These are phyloP conservation scores for Colletotrichum spaethianum DNA, from an alignment of 2,329 filamentous ascomycete species.

Conservation along the genomic window DNA sequence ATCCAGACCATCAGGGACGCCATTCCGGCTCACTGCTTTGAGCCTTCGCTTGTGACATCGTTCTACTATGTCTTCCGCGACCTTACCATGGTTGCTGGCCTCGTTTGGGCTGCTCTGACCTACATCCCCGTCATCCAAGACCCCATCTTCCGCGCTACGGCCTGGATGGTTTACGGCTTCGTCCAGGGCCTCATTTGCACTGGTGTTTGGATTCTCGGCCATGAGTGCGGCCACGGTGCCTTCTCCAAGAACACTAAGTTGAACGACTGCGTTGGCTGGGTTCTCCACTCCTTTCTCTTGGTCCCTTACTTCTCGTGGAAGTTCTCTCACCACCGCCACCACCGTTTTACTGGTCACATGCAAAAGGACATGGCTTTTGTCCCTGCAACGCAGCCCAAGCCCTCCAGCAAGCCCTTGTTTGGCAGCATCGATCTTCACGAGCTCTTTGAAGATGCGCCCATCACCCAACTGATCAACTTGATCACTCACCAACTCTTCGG, in stretches of 20 bases:
- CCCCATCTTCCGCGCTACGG: slow-evolving; percentile 57
- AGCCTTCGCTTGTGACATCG: slow-evolving; percentile 66
- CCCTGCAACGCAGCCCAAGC: slow-evolving; percentile 60
- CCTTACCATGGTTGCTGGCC: slow-evolving; percentile 61
- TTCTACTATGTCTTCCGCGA: slow-evolving; percentile 71
- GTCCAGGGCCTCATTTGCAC: slow-evolving; percentile 76
- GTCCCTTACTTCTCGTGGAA: slow-evolving; percentile 83
- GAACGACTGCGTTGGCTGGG: slow-evolving; percentile 75
- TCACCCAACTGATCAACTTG: slow-evolving; percentile 67
- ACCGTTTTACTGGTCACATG: slow-evolving; percentile 78
- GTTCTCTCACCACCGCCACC: slow-evolving; percentile 78
- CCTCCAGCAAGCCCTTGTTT: slow-evolving; percentile 51
- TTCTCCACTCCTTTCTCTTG: slow-evolving; percentile 75
- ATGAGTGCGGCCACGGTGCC: slow-evolving; percentile 80
- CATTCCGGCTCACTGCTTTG: slow-evolving; percentile 74
- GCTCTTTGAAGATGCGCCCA: slow-evolving; percentile 75
- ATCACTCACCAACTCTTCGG: slow-evolving; percentile 75
- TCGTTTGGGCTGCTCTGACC: slow-evolving; percentile 66
- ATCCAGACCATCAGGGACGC: slow-evolving; percentile 65
- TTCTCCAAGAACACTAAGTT: slow-evolving; percentile 70
- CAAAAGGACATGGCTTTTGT: slow-evolving; percentile 78
- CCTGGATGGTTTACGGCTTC: slow-evolving; percentile 74
- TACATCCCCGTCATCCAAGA: slow-evolving; percentile 67
- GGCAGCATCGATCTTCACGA: slow-evolving; percentile 62
- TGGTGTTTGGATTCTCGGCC: slow-evolving; percentile 79